A percentile compares a stretch with the other conserved stretches of the same genome.
These are phyloP conservation scores for Globisporangium parvum DNA, from an alignment of 352 stramenopile genomes.

Conservation along the genomic window DNA sequence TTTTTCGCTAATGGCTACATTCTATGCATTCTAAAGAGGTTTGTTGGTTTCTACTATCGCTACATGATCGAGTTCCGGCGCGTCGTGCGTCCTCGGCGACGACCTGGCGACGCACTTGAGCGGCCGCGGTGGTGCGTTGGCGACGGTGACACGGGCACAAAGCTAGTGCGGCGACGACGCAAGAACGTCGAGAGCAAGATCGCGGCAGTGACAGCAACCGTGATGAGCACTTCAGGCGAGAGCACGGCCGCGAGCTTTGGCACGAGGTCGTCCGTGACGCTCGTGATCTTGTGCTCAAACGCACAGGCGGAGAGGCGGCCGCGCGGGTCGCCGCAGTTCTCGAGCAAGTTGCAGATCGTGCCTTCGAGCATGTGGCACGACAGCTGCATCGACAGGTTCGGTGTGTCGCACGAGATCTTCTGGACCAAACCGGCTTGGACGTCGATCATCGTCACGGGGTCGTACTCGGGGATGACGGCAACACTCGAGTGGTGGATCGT, in stretches of 20 bases:
- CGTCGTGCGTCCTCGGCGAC: neutral
- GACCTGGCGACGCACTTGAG: slow-evolving; percentile 16
- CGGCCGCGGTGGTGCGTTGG: slow-evolving; percentile 21
- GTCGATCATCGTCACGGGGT: slow-evolving; percentile 87
- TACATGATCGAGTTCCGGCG: slow-evolving; percentile 48
- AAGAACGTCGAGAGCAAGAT: slow-evolving; percentile 63
- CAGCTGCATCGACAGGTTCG: slow-evolving; percentile 83
- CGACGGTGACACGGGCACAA: slow-evolving; percentile 11
- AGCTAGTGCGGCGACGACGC: slow-evolving; percentile 28
- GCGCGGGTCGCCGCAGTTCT: slow-evolving; percentile 64
- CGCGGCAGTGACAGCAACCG: slow-evolving; percentile 35
- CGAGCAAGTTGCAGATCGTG: slow-evolving; percentile 77
- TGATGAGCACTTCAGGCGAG: slow-evolving; percentile 53
- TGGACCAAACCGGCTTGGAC: slow-evolving; percentile 85
- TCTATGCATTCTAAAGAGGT: slow-evolving; percentile 16
- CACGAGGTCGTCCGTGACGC: slow-evolving; percentile 62
- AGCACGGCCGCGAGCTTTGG: slow-evolving; percentile 36
- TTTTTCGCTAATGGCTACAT: neutral
- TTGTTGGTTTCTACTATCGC: slow-evolving; percentile 8
- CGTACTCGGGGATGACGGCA: slow-evolving; percentile 85
- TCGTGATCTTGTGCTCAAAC: slow-evolving; percentile 76
- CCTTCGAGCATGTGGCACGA: slow-evolving; percentile 91
- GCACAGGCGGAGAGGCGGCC: slow-evolving; percentile 56
- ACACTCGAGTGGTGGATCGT: slow-evolving; percentile 82
- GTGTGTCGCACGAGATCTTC: slow-evolving; percentile 86